Conservation (phyloP, 2,329 filamentous ascomycete genomes). For the Penicillium brevicompactum region DNA sequence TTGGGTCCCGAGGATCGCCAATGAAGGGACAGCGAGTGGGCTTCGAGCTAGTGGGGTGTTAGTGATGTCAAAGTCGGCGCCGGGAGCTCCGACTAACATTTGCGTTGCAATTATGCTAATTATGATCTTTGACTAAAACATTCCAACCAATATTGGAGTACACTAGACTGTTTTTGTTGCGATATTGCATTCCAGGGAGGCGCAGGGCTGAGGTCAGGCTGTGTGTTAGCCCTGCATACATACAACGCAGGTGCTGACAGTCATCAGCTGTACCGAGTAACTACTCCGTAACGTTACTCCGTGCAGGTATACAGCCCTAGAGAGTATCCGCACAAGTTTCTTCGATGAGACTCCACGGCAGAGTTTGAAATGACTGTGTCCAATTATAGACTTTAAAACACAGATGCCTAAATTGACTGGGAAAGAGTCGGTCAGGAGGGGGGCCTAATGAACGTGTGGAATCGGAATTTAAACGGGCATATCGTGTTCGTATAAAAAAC, state of each 20-base stretch:
- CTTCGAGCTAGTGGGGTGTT: conserved; percentile 12
- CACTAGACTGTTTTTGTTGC: neutral
- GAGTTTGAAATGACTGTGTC: neutral
- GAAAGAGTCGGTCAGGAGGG: conserved; percentile 6
- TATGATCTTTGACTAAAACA: neutral
- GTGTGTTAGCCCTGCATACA: neutral
- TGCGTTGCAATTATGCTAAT: neutral
- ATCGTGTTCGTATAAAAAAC: neutral
- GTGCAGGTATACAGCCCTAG: too few species aligned
- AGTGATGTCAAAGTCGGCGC: conserved; percentile 14
- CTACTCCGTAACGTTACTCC: too few species aligned
- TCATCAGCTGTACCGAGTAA: neutral
- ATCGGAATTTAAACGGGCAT: neutral
- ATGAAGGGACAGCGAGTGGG: conserved; percentile 19
- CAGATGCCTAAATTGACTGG: conserved; percentile 33
- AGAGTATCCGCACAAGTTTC: too few species aligned
- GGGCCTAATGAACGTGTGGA: too few species aligned
- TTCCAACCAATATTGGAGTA: neutral
- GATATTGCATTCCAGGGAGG: neutral
- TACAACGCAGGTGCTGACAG: neutral
- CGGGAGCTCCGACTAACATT: neutral
- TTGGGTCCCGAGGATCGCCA: conserved; percentile 11
- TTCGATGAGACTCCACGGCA: too few species aligned
- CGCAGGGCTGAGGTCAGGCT: neutral
- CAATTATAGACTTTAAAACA: neutral